Percentiles rank a stretch among this genome's conserved stretches.
Evolutionary conservation across 2,329 filamentous ascomycete genomes (phyloP).

Genomic region (Alternaria atra): DNA sequence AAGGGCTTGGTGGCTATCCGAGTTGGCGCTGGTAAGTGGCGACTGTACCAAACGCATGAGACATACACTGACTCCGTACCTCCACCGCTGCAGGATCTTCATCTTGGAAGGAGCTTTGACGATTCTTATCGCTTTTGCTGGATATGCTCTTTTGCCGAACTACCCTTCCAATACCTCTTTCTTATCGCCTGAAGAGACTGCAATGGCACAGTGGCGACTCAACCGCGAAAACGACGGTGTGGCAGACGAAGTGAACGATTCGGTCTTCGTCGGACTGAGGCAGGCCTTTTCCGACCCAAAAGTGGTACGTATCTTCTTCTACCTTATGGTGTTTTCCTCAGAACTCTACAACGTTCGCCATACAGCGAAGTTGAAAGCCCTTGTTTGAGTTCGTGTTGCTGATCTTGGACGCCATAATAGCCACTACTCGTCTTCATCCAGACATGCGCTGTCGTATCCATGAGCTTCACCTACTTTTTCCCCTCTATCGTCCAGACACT

Average conservation of each 20-base stretch:
- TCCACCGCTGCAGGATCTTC: constrained; percentile 14
- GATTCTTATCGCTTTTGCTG: constrained; percentile 32
- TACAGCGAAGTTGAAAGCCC: neutral
- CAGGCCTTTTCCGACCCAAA: constrained; percentile 61
- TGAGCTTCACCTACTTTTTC: constrained; percentile 69
- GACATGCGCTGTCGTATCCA: constrained; percentile 58
- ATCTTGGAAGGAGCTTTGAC: constrained; percentile 33
- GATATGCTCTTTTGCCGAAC: constrained; percentile 59
- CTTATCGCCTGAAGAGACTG: constrained; percentile 43
- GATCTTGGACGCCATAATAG: neutral
- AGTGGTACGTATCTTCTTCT: constrained; percentile 35
- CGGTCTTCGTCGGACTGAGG: constrained; percentile 53
- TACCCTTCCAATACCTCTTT: constrained; percentile 60
- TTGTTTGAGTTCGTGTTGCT: neutral
- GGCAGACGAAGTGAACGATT: constrained; percentile 25
- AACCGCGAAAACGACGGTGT: constrained; percentile 30
- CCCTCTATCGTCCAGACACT: constrained; percentile 68
- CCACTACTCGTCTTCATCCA: constrained; percentile 57
- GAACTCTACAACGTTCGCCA: too few relatives aligned
- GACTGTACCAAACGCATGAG: neutral
- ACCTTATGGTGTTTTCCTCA: neutral
- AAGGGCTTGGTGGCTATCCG: constrained; percentile 35
- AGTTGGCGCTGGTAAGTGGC: constrained; percentile 35
- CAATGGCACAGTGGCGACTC: constrained; percentile 31
- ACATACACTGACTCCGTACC: neutral